These are phyloP conservation scores for Arthrinium phaeospermum DNA, from an alignment of 2,329 filamentous ascomycete genomes.

Conservation along the genomic window DNA sequence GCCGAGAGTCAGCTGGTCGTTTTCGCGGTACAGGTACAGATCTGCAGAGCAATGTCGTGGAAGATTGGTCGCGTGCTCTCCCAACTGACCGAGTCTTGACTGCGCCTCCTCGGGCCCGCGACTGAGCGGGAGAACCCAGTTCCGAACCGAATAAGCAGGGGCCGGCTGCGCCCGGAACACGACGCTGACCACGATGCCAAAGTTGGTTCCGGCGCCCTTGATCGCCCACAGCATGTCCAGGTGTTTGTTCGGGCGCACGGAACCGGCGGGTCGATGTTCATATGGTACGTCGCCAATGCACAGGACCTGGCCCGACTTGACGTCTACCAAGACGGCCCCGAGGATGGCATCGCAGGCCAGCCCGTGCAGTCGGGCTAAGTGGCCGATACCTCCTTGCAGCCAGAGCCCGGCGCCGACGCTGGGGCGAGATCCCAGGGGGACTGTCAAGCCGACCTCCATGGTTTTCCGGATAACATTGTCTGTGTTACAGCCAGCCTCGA, in stretches of 20 bases:
- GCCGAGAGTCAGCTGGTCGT: constrained; percentile 53
- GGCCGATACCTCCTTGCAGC: constrained; percentile 70
- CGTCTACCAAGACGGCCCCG: constrained; percentile 63
- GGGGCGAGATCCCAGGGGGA: constrained; percentile 65
- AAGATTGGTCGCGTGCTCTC: constrained; percentile 44
- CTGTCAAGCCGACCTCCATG: constrained; percentile 54
- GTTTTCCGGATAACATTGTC: constrained; percentile 57
- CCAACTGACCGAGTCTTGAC: constrained; percentile 46
- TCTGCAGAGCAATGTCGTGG: constrained; percentile 54
- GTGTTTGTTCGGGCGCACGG: constrained; percentile 53
- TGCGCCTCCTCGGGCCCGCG: constrained; percentile 42
- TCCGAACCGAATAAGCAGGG: constrained; percentile 45
- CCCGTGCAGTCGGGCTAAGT: constrained; percentile 59
- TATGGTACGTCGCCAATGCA: constrained; percentile 58
- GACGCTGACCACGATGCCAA: constrained; percentile 62
- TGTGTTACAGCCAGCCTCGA: constrained; percentile 60
- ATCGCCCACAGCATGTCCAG: constrained; percentile 62
- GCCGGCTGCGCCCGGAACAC: constrained; percentile 53
- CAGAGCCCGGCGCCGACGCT: constrained; percentile 68
- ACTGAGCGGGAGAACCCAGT: constrained; percentile 47
- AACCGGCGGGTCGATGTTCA: constrained; percentile 46
- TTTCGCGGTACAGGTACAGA: constrained; percentile 60
- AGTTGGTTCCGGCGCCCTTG: constrained; percentile 64
- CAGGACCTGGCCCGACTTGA: constrained; percentile 50
- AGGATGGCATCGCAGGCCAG: constrained; percentile 65